These are phyloP conservation scores for Rhodotorula paludigena DNA, from an alignment of 768 basidiomycete species.

Conservation along the genomic window DNA sequence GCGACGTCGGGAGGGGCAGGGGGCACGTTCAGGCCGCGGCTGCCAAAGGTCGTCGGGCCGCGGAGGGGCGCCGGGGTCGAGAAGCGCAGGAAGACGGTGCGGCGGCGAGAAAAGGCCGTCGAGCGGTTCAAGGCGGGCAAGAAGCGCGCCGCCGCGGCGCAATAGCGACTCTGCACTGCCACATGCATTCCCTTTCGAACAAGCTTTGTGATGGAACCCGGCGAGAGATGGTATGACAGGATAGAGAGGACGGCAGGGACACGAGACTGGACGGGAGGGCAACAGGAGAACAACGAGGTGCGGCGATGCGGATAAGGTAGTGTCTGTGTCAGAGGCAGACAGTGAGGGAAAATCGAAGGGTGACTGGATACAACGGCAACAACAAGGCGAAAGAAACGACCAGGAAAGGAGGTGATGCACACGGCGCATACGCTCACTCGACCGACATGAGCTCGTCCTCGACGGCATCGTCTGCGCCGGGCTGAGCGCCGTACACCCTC, in stretches of 20 bases:
- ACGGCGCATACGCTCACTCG: not conserved
- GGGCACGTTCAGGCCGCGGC: not conserved
- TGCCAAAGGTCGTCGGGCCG: conserved; percentile 36
- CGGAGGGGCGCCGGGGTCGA: conserved; percentile 23
- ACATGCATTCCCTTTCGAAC: too few relatives aligned
- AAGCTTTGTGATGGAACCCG: too few relatives aligned
- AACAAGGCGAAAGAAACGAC: too few relatives aligned
- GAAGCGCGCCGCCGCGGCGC: not conserved
- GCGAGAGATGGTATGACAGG: not conserved
- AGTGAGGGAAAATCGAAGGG: too few relatives aligned
- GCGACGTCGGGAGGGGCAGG: not conserved
- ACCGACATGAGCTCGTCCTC: not conserved
- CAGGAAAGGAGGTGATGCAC: not conserved
- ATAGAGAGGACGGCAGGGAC: not conserved
- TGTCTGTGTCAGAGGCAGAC: too few relatives aligned
- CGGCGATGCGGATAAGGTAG: too few relatives aligned
- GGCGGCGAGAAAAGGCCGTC: conserved; percentile 10
- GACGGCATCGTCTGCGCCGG: not conserved
- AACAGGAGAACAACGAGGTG: too few relatives aligned
- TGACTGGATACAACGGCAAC: too few relatives aligned
- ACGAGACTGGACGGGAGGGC: too few relatives aligned
- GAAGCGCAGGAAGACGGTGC: conserved; percentile 11
- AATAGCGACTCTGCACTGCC: not conserved
- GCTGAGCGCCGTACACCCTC: conserved; percentile 10
- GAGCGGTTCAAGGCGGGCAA: not conserved